phyloP scores from a whole-genome alignment of 2,329 filamentous ascomycete species.

The Botrytis pseudocinerea region DNA sequence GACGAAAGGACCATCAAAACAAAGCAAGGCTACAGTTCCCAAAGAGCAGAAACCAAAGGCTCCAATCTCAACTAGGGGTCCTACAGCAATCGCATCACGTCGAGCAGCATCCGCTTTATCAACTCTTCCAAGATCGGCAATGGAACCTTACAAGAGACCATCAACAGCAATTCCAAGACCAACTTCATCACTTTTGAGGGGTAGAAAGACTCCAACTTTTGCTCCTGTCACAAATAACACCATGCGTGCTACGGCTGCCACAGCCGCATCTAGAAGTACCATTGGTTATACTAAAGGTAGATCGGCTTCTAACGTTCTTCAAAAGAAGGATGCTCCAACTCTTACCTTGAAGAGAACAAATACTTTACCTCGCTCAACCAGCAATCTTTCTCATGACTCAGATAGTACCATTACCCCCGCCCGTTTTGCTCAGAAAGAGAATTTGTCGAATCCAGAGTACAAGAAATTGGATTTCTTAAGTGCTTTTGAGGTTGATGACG shows the following conservation, averaged over 20 bases:
- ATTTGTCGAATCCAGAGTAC: slow-evolving; percentile 39
- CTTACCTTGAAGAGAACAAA: slow-evolving; percentile 21
- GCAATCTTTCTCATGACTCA: slow-evolving; percentile 44
- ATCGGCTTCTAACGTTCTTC: slow-evolving; percentile 47
- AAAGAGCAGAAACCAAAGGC: slow-evolving; percentile 33
- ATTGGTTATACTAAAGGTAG: slow-evolving; percentile 84
- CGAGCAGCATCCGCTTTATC: slow-evolving; percentile 56
- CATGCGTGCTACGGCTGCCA: slow-evolving; percentile 60
- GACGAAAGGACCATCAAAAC: slow-evolving; percentile 35
- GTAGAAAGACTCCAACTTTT: slow-evolving; percentile 44
- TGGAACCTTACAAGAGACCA: slow-evolving; percentile 39
- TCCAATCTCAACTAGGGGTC: slow-evolving; percentile 37
- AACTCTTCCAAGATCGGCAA: slow-evolving; percentile 40
- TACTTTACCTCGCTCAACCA: slow-evolving; percentile 32
- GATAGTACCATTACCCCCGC: slow-evolving; percentile 53
- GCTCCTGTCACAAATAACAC: slow-evolving; percentile 47
- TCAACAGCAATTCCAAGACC: slow-evolving; percentile 41
- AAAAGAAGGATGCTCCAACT: slow-evolving; percentile 23
- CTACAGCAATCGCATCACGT: slow-evolving; percentile 57
- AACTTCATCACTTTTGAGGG: slow-evolving; percentile 35
- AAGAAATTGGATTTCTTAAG: slow-evolving; percentile 55
- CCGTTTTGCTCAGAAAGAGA: slow-evolving; percentile 43
- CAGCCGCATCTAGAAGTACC: slow-evolving; percentile 73
- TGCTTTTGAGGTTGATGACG: slow-evolving; percentile 56
- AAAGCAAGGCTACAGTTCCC: slow-evolving; percentile 24